phyloP scores from a whole-genome alignment of 495 filamentous ascomycete species.

The Halenospora varia region DNA sequence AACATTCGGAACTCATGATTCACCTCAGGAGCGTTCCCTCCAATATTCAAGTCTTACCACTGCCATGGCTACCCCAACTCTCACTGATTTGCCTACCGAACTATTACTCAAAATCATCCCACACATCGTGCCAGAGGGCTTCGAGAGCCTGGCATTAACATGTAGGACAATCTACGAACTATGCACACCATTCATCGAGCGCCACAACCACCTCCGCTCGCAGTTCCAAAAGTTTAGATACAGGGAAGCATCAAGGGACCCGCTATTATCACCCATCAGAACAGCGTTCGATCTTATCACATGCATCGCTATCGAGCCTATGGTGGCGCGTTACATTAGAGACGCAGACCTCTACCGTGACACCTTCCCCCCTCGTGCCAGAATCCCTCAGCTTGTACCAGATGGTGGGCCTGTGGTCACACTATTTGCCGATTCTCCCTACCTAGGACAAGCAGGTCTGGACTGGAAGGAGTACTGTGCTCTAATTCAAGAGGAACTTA shows the following conservation, averaged over 20 bases:
- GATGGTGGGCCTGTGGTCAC: slow-evolving; percentile 25
- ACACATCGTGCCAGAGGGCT: slow-evolving; percentile 33
- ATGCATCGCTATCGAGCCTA: slow-evolving; percentile 31
- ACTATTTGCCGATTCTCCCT: slow-evolving; percentile 29
- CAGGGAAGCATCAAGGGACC: slow-evolving; percentile 13
- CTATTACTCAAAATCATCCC: slow-evolving; percentile 28
- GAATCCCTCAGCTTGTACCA: slow-evolving; percentile 5
- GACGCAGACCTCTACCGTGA: slow-evolving; percentile 27
- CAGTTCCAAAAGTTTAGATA: slow-evolving; percentile 32
- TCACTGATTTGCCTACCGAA: slow-evolving; percentile 25
- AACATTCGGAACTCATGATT: background rate
- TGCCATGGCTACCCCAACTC: slow-evolving; percentile 7
- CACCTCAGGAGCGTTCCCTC: background rate
- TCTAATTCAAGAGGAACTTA: slow-evolving; percentile 27
- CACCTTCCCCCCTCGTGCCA: slow-evolving; percentile 14
- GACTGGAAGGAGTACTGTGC: slow-evolving; percentile 35
- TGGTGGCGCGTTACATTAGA: slow-evolving; percentile 33
- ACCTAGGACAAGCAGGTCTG: slow-evolving; percentile 31
- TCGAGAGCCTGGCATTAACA: slow-evolving; percentile 36
- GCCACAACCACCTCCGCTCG: slow-evolving; percentile 32
- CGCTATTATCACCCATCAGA: slow-evolving; percentile 9
- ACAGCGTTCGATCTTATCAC: slow-evolving; percentile 29
- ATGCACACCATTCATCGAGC: slow-evolving; percentile 24
- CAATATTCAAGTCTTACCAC: background rate
- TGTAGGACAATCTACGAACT: slow-evolving; percentile 25